Evolutionary conservation across 2,329 filamentous ascomycete genomes (phyloP).

Genomic region (Beauveria asiatica): DNA sequence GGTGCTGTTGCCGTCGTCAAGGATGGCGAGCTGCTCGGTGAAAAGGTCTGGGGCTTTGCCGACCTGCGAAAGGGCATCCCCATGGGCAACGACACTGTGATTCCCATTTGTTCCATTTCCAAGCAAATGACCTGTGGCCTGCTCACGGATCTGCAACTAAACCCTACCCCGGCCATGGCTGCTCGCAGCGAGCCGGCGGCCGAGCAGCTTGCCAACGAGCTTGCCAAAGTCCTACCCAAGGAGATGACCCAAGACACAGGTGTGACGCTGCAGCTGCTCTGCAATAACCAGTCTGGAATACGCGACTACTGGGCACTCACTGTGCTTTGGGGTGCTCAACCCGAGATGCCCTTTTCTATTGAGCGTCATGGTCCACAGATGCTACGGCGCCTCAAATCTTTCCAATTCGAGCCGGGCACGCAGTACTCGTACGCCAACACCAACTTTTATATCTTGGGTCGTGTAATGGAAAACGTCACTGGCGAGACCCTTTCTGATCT

Average conservation of each 20-base stretch:
- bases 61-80: conserved; percentile 29
- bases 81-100: conserved; percentile 25
- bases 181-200: conserved; percentile 17
- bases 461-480: conserved; percentile 29
- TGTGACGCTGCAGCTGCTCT: conserved; percentile 28
- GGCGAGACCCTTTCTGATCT: conserved; percentile 26
- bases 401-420: conserved; percentile 34
- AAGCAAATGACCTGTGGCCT: conserved; percentile 35
- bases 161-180: conserved; percentile 22
- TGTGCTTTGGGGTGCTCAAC: conserved; percentile 32
- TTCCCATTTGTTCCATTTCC: conserved; percentile 38
- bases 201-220: conserved; percentile 22
- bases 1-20: conserved; percentile 33
- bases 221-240: conserved; percentile 18
- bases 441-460: conserved; percentile 32
- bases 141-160: conserved; percentile 24
- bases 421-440: conserved; percentile 35
- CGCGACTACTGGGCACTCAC: conserved; percentile 38
- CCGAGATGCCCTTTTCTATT: conserved; percentile 31
- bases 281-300: conserved; percentile 33
- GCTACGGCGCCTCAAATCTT: conserved; percentile 24
- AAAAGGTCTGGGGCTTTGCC: conserved; percentile 34
- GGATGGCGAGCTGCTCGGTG: conserved; percentile 30
- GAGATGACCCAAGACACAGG: conserved; percentile 18
- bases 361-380: conserved; percentile 20